Evolutionary conservation across 305 asterid genomes (phyloP).

Genomic region (Ilex paraguariensis): DNA sequence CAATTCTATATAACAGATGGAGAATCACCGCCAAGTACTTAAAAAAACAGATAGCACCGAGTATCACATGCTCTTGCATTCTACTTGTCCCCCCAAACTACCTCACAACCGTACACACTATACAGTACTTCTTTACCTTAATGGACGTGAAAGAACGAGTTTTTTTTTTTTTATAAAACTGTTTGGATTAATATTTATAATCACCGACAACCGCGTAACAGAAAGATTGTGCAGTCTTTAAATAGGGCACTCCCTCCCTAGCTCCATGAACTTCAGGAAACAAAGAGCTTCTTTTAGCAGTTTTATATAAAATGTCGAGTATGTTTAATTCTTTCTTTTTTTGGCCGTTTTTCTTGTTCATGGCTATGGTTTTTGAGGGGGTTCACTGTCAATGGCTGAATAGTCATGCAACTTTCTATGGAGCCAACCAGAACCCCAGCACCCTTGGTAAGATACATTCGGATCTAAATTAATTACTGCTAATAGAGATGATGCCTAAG

Average conservation of each 20-base stretch:
- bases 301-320: too few species aligned
- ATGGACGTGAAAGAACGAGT: conserved; percentile 28
- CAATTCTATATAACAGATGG: not conserved
- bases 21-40: conserved; percentile 30
- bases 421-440: conserved; percentile 55
- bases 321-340: conserved; percentile 3
- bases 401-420: conserved; percentile 67
- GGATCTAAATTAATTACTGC: not conserved
- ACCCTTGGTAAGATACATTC: conserved; percentile 43
- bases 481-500: not conserved
- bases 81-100: conserved; percentile 13
- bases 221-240: not conserved
- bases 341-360: conserved; percentile 19
- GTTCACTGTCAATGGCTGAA: conserved; percentile 29
- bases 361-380: conserved; percentile 26
- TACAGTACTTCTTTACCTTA: conserved; percentile 24
- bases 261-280: too few species aligned
- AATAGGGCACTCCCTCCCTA: conserved; percentile 5
- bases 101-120: not conserved
- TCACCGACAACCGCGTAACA: conserved; percentile 63
- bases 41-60: conserved; percentile 10
- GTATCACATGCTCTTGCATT: conserved; percentile 43
- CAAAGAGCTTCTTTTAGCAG: too few species aligned
- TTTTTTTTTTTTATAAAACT: not conserved
- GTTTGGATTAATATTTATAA: conserved; percentile 10